Evolutionary conservation across 768 basidiomycete species (phyloP), one percentile per base, ranked within the genome.

Genomic region (Psilocybe cyanescens): DNA sequence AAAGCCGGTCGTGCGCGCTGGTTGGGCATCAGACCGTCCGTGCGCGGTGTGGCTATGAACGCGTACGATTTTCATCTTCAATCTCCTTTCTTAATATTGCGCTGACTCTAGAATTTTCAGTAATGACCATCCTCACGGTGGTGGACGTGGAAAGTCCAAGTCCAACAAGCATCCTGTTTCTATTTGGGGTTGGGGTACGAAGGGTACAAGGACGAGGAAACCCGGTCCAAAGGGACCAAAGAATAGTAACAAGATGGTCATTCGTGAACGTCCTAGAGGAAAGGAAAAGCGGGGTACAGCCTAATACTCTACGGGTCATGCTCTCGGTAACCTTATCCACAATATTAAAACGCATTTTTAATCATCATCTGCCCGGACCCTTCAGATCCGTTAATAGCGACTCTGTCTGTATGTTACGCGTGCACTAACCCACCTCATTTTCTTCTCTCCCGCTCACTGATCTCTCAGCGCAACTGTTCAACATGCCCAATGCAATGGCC

Each of bases 21-120:
- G 94, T 76, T 98, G 17, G 96, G 96, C 16, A 78, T 86, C 70
- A 76, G 93, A 66, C 95, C 95, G 0, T 83, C 83, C 33, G 94
- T 97, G 49, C 89, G 95, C 75, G 95, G 95, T 88, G 89, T 97
- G 65, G 95, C 95, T 46, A 97, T 97, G 95, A 98, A 97, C 75
- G 90, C 94, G 87, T 95, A 78, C 46, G 90, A 81, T 62, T 55
- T 57, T 53, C 5, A 46, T 58, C 58, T 51, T 59, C 52, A 30
- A 54, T 16, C 52, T 19, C 52, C n/a, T 57, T 37, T 9, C 33
- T 46, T 51, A 48, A 37, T 8, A 8, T 57, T 19, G 11, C 30
- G 12, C 35, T 63, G 29, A 57, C 51, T 48, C 30, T 41, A 47
- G 35, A 35, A 41, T 17, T 48, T 8, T 29, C 59, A 95, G 93